Evolutionary conservation across 257 asterid genomes (phyloP).

Genomic region (Asclepias syriaca): DNA sequence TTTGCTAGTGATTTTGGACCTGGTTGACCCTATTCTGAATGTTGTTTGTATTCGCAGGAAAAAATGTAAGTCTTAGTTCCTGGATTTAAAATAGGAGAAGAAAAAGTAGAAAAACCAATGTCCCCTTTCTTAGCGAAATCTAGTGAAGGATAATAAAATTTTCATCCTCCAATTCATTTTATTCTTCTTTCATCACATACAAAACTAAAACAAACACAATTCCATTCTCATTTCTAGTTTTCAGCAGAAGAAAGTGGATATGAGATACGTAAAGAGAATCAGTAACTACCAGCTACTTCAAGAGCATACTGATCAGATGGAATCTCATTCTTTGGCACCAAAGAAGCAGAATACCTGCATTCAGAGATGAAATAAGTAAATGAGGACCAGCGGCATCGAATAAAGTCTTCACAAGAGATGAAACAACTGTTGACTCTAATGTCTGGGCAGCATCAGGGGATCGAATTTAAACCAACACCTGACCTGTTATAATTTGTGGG

Average conservation of each 20-base stretch:
- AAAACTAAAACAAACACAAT: background rate
- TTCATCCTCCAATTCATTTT: background rate
- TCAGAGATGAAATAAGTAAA: slow-evolving; percentile 6
- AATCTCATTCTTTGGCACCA: slow-evolving; percentile 63
- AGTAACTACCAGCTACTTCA: slow-evolving; percentile 66
- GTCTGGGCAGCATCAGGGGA: background rate
- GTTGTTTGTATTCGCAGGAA: background rate
- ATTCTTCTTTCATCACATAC: background rate
- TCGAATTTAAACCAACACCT: background rate
- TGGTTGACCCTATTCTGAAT: too few species aligned
- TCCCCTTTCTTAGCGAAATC: background rate
- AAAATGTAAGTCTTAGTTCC: background rate
- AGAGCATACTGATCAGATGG: slow-evolving; percentile 75
- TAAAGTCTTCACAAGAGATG: background rate
- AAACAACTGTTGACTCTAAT: background rate
- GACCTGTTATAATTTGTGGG: background rate
- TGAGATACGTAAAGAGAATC: background rate
- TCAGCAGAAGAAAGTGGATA: background rate
- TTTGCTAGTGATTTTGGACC: background rate
- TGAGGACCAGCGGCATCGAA: background rate
- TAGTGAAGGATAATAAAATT: background rate
- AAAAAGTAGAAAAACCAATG: background rate
- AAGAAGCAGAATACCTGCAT: slow-evolving; percentile 72
- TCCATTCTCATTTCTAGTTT: background rate
- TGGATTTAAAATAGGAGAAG: background rate